Percentiles rank a stretch among this genome's conserved stretches.
Evolutionary conservation across 1,284 basidiomycete genomes (phyloP).

Genomic region (Sporisorium reilianum): DNA sequence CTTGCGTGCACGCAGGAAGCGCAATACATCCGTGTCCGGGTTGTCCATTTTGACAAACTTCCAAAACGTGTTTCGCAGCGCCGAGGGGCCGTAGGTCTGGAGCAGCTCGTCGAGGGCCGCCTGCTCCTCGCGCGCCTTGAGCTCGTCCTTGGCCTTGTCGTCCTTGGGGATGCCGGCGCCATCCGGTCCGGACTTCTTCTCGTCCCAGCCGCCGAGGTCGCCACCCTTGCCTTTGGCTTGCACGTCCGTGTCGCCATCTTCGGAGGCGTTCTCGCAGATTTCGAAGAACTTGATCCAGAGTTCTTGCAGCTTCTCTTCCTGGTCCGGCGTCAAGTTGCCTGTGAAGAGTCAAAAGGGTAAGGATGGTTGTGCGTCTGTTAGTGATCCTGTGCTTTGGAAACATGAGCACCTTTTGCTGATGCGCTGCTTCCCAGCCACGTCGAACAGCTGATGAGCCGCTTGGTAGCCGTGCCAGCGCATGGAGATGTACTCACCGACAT

Average conservation of each 20-base stretch:
- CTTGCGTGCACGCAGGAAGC: conserved; percentile 70
- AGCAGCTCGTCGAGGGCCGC: conserved; percentile 67
- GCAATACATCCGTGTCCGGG: conserved; percentile 65
- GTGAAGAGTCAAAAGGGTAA: not conserved
- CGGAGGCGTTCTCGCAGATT: conserved; percentile 46
- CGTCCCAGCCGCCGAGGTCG: conserved; percentile 44
- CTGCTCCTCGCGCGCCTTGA: conserved; percentile 67
- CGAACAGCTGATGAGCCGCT: not conserved
- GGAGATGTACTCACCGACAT: conserved; percentile 42
- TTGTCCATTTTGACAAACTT: conserved; percentile 66
- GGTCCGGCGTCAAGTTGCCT: conserved; percentile 67
- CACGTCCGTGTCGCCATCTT: conserved; percentile 27
- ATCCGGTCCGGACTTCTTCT: conserved; percentile 46
- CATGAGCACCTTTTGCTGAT: not conserved
- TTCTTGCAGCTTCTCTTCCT: conserved; percentile 64
- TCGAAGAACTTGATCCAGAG: conserved; percentile 66
- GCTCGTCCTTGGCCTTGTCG: conserved; percentile 65
- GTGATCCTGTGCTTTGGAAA: not conserved
- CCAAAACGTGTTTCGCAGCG: conserved; percentile 69
- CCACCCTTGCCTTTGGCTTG: conserved; percentile 24
- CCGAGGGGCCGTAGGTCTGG: conserved; percentile 67
- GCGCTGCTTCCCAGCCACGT: not conserved
- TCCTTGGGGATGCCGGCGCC: conserved; percentile 66
- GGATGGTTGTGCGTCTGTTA: not conserved
- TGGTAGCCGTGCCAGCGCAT: too few species aligned